Evolutionary conservation across 1,139 yeast species (phyloP), one percentile per base, ranked within the genome.

Genomic region (Scheffersomyces lignicola): DNA sequence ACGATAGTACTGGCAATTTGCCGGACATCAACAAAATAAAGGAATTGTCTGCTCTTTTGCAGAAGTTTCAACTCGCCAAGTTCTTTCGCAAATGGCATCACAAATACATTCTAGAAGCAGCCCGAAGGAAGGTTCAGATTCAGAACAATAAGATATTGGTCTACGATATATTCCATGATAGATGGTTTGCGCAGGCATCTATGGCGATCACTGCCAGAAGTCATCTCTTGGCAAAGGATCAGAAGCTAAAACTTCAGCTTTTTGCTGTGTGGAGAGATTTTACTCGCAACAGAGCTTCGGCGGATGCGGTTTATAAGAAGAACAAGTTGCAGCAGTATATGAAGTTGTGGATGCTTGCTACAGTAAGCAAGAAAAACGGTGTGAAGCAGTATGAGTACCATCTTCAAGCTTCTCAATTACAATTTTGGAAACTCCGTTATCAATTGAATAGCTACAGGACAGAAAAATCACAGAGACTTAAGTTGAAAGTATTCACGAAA

Each of bases 201-300:
- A 11, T n/a, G 12, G 9, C 7, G 4, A 7, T 7, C 11, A 13
- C 5, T 6, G 29, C 29, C 20, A 14, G 20, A 6, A 16, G n/a
- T 8, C 10, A 26, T 26, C 7, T 14, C 5, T 21, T 15, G n/a
- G n/a, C n/a, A 5, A 26, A 11, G 29, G 29, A 26, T 26, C 29
- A 11, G 11, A 14, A n/a, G 9, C 3, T 26, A 6, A 26, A 26
- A 15, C 14, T 3, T 5, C 5, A 24, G 2, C 24, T 33, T 7
- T 42, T 54, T 16, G 16, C 26, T 3, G 27, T 34, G n/a, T 58
- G 62, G 64, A 39, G 36, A 15, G 36, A 38, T 1, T 32, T 34
- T 15, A 35, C 33, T 16, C 33, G 39, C 3, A 36, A 33, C 13
- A 29, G 36, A 11, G 17, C 20, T 6, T 20, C 25, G 9, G 55